Percentiles rank a stretch among this genome's conserved stretches.
Conservation (phyloP, 129 eudicot species). For the Ambrosia artemisiifolia region DNA sequence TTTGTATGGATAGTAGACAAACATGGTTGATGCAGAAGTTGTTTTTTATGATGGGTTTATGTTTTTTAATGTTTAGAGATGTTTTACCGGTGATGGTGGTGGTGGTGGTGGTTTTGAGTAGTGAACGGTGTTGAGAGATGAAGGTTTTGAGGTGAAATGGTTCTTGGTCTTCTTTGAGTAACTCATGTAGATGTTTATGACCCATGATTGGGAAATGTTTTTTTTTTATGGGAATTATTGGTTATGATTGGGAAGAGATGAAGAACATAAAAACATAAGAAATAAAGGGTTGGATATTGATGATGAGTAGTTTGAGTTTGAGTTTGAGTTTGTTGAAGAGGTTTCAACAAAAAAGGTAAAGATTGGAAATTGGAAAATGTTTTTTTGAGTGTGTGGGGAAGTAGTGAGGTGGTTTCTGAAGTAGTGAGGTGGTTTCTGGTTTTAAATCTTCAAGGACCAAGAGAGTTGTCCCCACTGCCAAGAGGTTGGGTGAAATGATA, state of each 20-base stretch:
- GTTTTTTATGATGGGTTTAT: conserved; percentile 29
- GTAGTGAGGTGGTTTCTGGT: conserved; percentile 47
- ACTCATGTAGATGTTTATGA: conserved; percentile 58
- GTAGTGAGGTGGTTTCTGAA: conserved; percentile 43
- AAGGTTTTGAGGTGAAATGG: conserved; percentile 69
- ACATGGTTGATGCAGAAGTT: conserved; percentile 53
- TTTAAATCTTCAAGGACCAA: conserved; percentile 48
- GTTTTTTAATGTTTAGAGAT: conserved; percentile 39
- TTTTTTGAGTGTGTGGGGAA: conserved; percentile 1
- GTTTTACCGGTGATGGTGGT: conserved; percentile 11
- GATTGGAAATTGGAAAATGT: conserved; percentile 23
- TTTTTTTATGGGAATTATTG: neutral
- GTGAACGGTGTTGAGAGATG: conserved; percentile 58
- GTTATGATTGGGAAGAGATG: neutral
- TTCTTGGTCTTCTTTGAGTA: conserved; percentile 77
- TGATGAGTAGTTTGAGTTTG: conserved; percentile 4
- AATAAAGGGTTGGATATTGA: neutral
- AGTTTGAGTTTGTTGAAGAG: conserved; percentile 36
- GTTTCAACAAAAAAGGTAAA: conserved; percentile 29
- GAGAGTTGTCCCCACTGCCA: conserved; percentile 19
- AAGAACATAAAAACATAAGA: neutral
- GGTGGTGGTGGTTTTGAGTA: conserved; percentile 28
- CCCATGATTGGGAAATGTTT: conserved; percentile 18
- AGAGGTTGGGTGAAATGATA: conserved; percentile 22
- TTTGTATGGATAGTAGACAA: conserved; percentile 50